Conservation (phyloP, 805 yeast species). For the Komagataella ulmi region DNA sequence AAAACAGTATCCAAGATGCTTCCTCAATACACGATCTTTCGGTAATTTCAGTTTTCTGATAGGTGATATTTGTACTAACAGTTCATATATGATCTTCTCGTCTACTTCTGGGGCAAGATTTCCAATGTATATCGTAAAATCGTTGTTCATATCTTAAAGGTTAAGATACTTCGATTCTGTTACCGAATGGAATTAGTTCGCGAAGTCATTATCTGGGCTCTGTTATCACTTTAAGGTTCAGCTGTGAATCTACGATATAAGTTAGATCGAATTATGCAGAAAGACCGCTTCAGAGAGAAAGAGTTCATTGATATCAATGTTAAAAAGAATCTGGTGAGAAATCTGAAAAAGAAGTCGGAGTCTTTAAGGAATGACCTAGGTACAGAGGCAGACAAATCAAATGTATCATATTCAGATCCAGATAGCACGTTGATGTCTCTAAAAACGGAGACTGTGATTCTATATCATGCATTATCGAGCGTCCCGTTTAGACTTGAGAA, state of each 20-base stretch:
- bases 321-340: neutral
- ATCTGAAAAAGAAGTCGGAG: neutral
- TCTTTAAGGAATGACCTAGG: neutral
- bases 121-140: slow-evolving; percentile 66
- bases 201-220: neutral
- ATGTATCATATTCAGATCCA: neutral
- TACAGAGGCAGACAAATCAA: neutral
- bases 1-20: slow-evolving; percentile 84
- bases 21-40: slow-evolving; percentile 54
- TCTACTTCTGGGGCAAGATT: slow-evolving; percentile 67
- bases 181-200: neutral
- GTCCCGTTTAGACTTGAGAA: neutral
- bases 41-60: slow-evolving; percentile 62
- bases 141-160: slow-evolving; percentile 26
- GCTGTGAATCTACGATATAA: neutral
- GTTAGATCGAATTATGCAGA: neutral
- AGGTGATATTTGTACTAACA: slow-evolving; percentile 79
- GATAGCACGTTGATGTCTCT: neutral
- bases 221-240: neutral
- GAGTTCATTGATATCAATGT: neutral
- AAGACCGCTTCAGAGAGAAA: neutral
- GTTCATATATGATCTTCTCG: slow-evolving; percentile 63
- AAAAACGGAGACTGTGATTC: neutral
- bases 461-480: slow-evolving; percentile 3
- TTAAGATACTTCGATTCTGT: neutral